phyloP scores from a whole-genome alignment of 2,329 filamentous ascomycete species.

The Leptographium galeiforme region DNA sequence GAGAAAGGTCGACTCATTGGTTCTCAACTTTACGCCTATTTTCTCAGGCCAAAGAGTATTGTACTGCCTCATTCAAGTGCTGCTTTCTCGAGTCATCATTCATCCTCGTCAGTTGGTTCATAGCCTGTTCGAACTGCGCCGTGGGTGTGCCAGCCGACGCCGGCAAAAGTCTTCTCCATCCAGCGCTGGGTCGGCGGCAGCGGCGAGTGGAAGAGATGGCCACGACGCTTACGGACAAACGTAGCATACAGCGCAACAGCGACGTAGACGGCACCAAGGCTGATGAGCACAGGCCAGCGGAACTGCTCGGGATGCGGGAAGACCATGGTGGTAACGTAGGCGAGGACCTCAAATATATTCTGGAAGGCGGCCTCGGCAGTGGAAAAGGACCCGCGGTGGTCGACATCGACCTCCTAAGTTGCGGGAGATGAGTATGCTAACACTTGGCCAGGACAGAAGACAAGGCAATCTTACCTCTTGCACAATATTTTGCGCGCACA shows the following conservation, averaged over 20 bases:
- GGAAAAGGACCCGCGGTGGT: conserved; percentile 55
- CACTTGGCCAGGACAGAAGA: not conserved
- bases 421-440: not conserved
- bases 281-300: conserved; percentile 46
- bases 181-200: conserved; percentile 6
- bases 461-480: conserved; percentile 35
- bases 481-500: conserved; percentile 45
- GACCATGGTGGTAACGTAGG: conserved; percentile 51
- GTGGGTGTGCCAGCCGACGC: not conserved
- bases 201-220: conserved; percentile 43
- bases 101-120: too few relatives aligned
- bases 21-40: too few relatives aligned
- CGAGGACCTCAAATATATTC: conserved; percentile 55
- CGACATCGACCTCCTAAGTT: conserved; percentile 35
- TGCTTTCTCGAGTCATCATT: too few relatives aligned
- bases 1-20: too few relatives aligned
- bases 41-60: too few relatives aligned
- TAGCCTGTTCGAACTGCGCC: too few relatives aligned
- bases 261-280: conserved; percentile 34
- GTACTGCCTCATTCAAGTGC: not conserved
- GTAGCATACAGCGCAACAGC: conserved; percentile 38
- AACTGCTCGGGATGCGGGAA: conserved; percentile 53
- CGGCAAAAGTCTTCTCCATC: conserved; percentile 7
- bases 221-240: conserved; percentile 43
- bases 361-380: conserved; percentile 54